phyloP scores from a whole-genome alignment of 331 rosid species.

The Cydonia oblonga region DNA sequence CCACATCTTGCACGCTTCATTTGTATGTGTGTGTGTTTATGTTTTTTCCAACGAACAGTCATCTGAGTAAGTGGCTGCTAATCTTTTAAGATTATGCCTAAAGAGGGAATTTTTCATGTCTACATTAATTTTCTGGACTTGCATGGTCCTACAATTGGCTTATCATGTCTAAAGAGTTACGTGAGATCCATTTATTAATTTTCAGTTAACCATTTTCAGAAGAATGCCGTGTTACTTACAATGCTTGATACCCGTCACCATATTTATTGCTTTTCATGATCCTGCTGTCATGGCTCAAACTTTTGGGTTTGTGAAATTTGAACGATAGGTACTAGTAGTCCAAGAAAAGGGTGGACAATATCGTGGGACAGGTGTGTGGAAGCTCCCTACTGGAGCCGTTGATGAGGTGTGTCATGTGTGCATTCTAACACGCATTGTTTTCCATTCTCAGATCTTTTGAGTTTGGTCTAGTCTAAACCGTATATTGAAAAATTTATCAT shows the following conservation, averaged over 20 bases:
- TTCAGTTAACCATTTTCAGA: neutral
- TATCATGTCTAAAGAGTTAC: neutral
- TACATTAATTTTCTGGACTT: neutral
- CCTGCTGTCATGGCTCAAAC: neutral
- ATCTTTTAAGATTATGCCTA: too few species aligned
- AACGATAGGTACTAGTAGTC: slow-evolving; percentile 58
- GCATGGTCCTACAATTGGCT: neutral
- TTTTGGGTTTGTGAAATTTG: neutral
- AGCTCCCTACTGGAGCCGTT: slow-evolving; percentile 72
- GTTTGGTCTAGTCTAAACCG: neutral
- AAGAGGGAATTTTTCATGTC: neutral
- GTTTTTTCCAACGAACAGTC: neutral
- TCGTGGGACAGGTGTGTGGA: slow-evolving; percentile 59
- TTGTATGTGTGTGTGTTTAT: neutral
- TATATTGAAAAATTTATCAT: slow-evolving; percentile 6
- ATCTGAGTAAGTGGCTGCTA: neutral
- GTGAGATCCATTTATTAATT: neutral
- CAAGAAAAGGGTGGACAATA: slow-evolving; percentile 61
- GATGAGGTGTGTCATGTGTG: slow-evolving; percentile 44
- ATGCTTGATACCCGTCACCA: neutral
- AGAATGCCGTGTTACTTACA: neutral
- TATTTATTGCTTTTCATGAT: neutral
- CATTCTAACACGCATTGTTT: neutral
- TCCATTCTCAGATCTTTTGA: neutral
- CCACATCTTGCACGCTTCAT: neutral